These are phyloP conservation scores for Aspergillus aculeatinus DNA, from an alignment of 2,329 filamentous ascomycete genomes.

Conservation along the genomic window DNA sequence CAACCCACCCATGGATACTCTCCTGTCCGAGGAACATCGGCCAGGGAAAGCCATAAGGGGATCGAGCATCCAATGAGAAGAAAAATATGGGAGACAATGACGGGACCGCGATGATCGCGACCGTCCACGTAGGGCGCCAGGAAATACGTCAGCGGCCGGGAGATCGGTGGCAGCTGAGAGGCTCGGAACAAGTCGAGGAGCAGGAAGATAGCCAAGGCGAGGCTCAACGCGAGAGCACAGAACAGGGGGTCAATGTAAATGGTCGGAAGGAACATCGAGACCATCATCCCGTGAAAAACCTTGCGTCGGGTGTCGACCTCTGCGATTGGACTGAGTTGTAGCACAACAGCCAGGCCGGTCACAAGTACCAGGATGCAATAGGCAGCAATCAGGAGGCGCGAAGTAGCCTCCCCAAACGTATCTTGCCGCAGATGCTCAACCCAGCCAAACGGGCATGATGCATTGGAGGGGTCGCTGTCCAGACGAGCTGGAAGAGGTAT, in stretches of 20 bases:
- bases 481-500: slow-evolving; percentile 63
- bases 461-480: slow-evolving; percentile 31
- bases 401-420: slow-evolving; percentile 72
- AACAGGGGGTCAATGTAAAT: slow-evolving; percentile 85
- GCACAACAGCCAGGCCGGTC: slow-evolving; percentile 70
- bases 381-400: slow-evolving; percentile 69
- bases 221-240: slow-evolving; percentile 71
- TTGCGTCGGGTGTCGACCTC: slow-evolving; percentile 96
- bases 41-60: slow-evolving; percentile 84
- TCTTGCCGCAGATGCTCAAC: slow-evolving; percentile 64
- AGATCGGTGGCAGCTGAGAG: slow-evolving; percentile 85
- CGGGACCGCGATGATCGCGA: slow-evolving; percentile 84
- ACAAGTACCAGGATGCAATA: slow-evolving; percentile 73
- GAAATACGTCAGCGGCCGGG: slow-evolving; percentile 80
- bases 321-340: slow-evolving; percentile 70
- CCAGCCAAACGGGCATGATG: slow-evolving; percentile 56
- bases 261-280: slow-evolving; percentile 86
- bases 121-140: slow-evolving; percentile 93
- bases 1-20: slow-evolving; percentile 64
- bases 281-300: slow-evolving; percentile 98
- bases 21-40: slow-evolving; percentile 62
- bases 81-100: slow-evolving; percentile 96
- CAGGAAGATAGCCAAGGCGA: slow-evolving; percentile 81
- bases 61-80: slow-evolving; percentile 92
- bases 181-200: slow-evolving; percentile 86